Evolutionary conservation across 1,139 yeast genomes (phyloP), one percentile per base, ranked within the genome.

Genomic region (Hemisphaericaspora subhashii): DNA sequence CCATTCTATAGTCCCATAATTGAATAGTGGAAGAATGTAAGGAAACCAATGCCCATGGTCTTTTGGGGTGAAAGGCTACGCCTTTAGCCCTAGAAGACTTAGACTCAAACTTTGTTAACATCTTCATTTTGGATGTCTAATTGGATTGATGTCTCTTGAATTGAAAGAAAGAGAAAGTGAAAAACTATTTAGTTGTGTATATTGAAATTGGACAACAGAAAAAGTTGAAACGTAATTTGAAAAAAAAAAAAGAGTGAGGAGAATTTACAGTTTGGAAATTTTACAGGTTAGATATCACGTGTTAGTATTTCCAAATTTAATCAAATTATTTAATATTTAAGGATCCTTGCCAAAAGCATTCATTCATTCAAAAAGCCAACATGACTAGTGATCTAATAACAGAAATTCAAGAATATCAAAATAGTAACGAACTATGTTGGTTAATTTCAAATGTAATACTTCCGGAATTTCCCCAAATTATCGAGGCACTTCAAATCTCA

Each of bases 1-100:
- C 99, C 98, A 94, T 94, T 60, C 99, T 83, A 67, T 94, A 94
- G 64, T 94, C 99, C 99, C 99, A 94, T 49, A 92, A 74, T 65
- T 92, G 98, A 60, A 92, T 90, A 14, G 96, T 88, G 22, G 96
- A 88, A 17, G 96, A 86, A 64, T 90, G 95, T 48, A 94, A 76
- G 5, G 98, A 89, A 26, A 92, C 98, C 54, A 94, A 75, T 39
- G 88, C 87, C 98, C 98, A 94, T 39, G 99, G 98, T 62, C 95
- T 75, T 50, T 83, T 85, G 38, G 98, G 98, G 64, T 94, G 99
- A 67, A 94, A 92, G 42, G 98, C 98, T 57, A 94, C 89, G 48
- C 97, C 97, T 68, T 94, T 94, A 39, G 98, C 98, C 77, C 98
- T 78, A 40, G 98, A 88, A 52, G 98, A 90, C 78, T 94, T 94